Evolutionary conservation across 495 filamentous ascomycete genomes (phyloP).

Genomic region (Cladorrhinum samala): DNA sequence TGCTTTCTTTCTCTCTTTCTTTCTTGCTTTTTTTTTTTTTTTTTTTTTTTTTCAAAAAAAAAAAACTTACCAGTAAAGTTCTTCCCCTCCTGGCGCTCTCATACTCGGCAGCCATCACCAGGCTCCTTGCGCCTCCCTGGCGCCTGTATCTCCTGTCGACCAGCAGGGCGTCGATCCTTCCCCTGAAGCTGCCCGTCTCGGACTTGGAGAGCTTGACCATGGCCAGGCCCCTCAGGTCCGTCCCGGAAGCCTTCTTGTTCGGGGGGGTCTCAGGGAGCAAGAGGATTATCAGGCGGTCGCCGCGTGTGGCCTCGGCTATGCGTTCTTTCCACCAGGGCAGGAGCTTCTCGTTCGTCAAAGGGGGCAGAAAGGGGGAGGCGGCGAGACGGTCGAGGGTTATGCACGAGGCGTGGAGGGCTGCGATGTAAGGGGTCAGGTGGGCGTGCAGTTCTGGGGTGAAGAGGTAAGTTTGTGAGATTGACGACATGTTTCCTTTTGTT

Average conservation of each 20-base stretch:
- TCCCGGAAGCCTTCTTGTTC: constrained; percentile 21
- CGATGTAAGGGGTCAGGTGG: constrained; percentile 34
- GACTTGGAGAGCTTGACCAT: constrained; percentile 30
- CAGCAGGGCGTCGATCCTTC: constrained; percentile 34
- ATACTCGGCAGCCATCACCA: constrained; percentile 31
- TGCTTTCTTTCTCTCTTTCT: too few species aligned
- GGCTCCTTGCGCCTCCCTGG: constrained; percentile 25
- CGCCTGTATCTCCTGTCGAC: constrained; percentile 26
- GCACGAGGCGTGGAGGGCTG: constrained; percentile 35
- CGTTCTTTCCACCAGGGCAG: constrained; percentile 35
- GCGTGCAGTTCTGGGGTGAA: constrained; percentile 29
- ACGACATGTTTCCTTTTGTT: not conserved
- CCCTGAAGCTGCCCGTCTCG: constrained; percentile 34
- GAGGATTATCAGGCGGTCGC: constrained; percentile 30
- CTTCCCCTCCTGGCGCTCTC: constrained; percentile 30
- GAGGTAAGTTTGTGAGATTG: constrained; percentile 18
- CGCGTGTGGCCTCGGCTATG: constrained; percentile 28
- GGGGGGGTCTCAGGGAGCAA: constrained; percentile 24
- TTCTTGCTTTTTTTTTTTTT: too few species aligned
- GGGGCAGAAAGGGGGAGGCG: constrained; percentile 30
- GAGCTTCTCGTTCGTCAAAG: constrained; percentile 34
- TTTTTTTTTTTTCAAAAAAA: too few species aligned
- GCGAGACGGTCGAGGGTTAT: constrained; percentile 32
- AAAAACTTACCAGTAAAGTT: constrained; percentile 30
- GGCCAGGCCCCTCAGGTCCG: constrained; percentile 32